Percentiles rank a stretch among this genome's conserved stretches.
phyloP scores from a whole-genome alignment of 2,329 filamentous ascomycete genomes.

The Fusarium continuum region DNA sequence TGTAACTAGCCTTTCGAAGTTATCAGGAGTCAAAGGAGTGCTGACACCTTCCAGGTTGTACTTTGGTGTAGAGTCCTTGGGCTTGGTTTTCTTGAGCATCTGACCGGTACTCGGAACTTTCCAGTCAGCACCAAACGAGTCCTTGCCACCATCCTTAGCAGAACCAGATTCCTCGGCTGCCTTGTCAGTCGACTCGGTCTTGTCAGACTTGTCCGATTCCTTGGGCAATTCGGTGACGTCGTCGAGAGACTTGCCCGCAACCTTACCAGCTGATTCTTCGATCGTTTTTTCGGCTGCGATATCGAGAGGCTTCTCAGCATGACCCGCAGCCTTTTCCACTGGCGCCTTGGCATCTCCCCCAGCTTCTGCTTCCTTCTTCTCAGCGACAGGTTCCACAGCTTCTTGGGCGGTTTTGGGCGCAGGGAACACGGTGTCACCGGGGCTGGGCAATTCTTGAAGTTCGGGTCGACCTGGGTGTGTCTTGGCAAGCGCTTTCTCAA shows the following conservation, averaged over 20 bases:
- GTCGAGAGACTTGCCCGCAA: conserved; percentile 25
- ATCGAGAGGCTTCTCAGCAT: conserved; percentile 32
- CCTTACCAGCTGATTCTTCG: conserved; percentile 30
- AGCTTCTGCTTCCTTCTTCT: conserved; percentile 32
- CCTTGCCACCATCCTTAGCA: conserved; percentile 41
- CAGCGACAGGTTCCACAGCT: conserved; percentile 10
- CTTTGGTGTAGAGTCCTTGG: conserved; percentile 60
- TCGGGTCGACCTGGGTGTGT: conserved; percentile 81
- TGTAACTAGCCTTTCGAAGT: conserved; percentile 85
- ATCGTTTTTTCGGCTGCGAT: conserved; percentile 26
- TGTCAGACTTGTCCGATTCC: conserved; percentile 36
- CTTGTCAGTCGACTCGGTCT: conserved; percentile 40
- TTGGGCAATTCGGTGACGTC: conserved; percentile 43
- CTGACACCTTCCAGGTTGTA: conserved; percentile 82
- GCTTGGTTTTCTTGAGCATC: conserved; percentile 48
- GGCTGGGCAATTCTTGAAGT: conserved; percentile 73
- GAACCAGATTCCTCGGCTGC: conserved; percentile 36
- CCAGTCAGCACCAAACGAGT: conserved; percentile 43
- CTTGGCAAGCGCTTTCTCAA: conserved; percentile 80
- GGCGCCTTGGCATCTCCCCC: conserved; percentile 50
- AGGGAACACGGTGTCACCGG: conserved; percentile 66
- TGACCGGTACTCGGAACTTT: conserved; percentile 46
- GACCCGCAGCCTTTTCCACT: conserved; percentile 26
- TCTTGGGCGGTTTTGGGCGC: conserved; percentile 28
- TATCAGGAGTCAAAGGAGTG: conserved; percentile 80